These are phyloP conservation scores for Vanderwaltozyma tropicalis DNA, from an alignment of 805 yeast genomes.

Conservation along the genomic window DNA sequence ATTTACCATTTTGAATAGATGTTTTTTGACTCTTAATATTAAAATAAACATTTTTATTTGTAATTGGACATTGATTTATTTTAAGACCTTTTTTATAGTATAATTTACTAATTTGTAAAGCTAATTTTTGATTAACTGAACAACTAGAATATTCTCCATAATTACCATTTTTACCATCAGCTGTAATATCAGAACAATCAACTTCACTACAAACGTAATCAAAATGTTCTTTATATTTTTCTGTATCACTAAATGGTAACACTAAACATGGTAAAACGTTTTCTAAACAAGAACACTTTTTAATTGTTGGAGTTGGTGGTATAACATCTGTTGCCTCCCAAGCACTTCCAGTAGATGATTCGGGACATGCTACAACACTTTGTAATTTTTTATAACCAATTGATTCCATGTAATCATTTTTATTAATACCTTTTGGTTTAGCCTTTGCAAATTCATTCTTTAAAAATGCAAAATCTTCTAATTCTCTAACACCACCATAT, in stretches of 20 bases:
- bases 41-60: conserved; percentile 14
- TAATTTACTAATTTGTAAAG: conserved; percentile 50
- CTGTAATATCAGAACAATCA: conserved; percentile 49
- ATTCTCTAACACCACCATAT: conserved; percentile 37
- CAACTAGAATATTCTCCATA: conserved; percentile 68
- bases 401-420: conserved; percentile 16
- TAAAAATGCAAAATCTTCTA: conserved; percentile 50
- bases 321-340: conserved; percentile 55
- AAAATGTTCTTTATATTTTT: conserved; percentile 47
- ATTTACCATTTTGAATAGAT: background rate
- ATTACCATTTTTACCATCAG: conserved; percentile 46
- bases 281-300: conserved; percentile 52
- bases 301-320: conserved; percentile 61
- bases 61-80: conserved; percentile 20
- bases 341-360: conserved; percentile 5
- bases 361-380: conserved; percentile 10
- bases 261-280: conserved; percentile 48
- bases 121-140: conserved; percentile 48
- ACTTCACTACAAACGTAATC: conserved; percentile 45
- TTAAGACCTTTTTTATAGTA: conserved; percentile 40
- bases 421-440: conserved; percentile 35
- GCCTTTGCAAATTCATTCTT: conserved; percentile 41
- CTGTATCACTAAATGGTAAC: conserved; percentile 33
- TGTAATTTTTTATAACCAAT: conserved; percentile 32
- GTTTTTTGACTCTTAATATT: conserved; percentile 6